phyloP scores from a whole-genome alignment of 306 rosid species.

The Cajanus cajan region DNA sequence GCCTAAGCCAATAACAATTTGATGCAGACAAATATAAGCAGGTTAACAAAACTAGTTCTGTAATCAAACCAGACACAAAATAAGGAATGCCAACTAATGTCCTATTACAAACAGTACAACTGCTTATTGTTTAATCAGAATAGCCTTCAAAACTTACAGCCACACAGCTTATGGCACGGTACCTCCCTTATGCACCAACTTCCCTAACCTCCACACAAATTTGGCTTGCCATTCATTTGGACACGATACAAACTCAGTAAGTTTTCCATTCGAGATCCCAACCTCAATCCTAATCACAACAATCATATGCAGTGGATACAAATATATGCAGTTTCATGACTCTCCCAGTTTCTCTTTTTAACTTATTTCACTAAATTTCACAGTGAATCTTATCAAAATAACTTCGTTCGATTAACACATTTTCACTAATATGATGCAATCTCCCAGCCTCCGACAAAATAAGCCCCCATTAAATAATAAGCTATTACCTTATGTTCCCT shows the following conservation, averaged over 20 bases:
- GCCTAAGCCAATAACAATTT: not conserved
- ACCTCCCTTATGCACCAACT: not conserved
- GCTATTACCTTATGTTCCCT: not conserved
- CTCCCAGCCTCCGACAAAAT: not conserved
- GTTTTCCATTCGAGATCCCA: not conserved
- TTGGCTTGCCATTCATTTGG: not conserved
- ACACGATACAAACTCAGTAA: not conserved
- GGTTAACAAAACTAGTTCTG: not conserved
- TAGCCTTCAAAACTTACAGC: not conserved
- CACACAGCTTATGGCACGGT: not conserved
- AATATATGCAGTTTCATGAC: not conserved
- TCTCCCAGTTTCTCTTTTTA: not conserved
- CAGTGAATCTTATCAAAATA: not conserved
- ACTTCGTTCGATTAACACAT: not conserved
- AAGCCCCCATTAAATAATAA: not conserved
- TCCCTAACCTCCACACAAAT: not conserved
- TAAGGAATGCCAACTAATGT: not conserved
- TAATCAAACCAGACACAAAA: constrained; percentile 3
- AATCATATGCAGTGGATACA: not conserved
- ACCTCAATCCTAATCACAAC: not conserved
- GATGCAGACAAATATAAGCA: not conserved
- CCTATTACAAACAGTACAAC: not conserved
- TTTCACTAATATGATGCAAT: not conserved
- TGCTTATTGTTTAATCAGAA: not conserved
- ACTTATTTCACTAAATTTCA: not conserved